Conservation (phyloP, 1,284 basidiomycete species). For the Phellinidium pouzarii region DNA sequence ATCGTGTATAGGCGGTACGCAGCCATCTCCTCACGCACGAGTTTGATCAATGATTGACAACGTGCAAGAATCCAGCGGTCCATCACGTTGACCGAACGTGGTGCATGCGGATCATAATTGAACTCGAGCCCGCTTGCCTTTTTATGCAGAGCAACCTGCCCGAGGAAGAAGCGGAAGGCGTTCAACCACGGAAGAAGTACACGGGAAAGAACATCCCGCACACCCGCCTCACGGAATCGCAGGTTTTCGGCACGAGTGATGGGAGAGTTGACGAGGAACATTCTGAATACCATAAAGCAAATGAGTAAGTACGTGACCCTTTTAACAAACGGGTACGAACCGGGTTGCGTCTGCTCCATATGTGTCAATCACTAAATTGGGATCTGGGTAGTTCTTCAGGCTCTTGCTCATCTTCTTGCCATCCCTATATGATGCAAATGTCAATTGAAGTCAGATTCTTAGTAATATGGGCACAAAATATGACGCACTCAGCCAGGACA, state of each 20-base stretch:
- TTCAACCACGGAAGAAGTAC: slow-evolving; percentile 99
- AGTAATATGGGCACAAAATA: not conserved
- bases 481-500: slow-evolving; percentile 82
- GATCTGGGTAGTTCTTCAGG: slow-evolving; percentile 97
- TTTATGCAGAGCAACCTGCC: slow-evolving; percentile 86
- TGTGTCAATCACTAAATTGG: slow-evolving; percentile 82
- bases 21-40: slow-evolving; percentile 93
- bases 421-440: slow-evolving; percentile 51
- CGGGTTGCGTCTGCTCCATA: slow-evolving; percentile 97
- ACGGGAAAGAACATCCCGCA: slow-evolving; percentile 91
- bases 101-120: slow-evolving; percentile 81
- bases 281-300: slow-evolving; percentile 38
- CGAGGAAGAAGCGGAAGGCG: slow-evolving; percentile 98
- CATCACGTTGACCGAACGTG: slow-evolving; percentile 92
- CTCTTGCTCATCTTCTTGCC: slow-evolving; percentile 99
- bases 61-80: slow-evolving; percentile 97
- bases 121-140: slow-evolving; percentile 80
- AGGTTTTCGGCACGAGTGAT: slow-evolving; percentile 98
- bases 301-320: slow-evolving; percentile 1
- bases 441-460: slow-evolving; percentile 1
- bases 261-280: slow-evolving; percentile 99
- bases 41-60: slow-evolving; percentile 92
- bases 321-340: slow-evolving; percentile 31
- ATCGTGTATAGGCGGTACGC: slow-evolving; percentile 98
- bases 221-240: slow-evolving; percentile 96